Base-by-base conservation (phyloP, 257 asterid species). In the Nicotiana tomentosiformis region DNA sequence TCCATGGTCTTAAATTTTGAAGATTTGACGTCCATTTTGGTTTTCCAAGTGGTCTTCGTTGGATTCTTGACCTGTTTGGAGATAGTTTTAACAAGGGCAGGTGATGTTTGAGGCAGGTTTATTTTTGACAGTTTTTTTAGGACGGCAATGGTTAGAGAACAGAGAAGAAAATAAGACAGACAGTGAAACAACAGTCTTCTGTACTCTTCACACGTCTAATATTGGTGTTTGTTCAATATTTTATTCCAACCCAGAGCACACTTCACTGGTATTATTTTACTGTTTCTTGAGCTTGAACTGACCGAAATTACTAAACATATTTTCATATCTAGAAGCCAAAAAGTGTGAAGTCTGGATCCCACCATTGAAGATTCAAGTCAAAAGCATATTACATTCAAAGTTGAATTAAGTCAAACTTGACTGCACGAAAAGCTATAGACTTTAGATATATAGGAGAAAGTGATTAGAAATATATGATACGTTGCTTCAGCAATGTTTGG, bases 81-180 rank as follows among this genome's bases (percentile, higher is more conserved):
- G 62, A n/a, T 37, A 67, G 5, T 55, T 65, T 55, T 26, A 51
- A 78, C 81, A 15, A 32, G n/a, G 84, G 86, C 23, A 79, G 89
- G 87, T 80, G 77, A 49, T 51, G 33, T 33, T 70, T 62, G 66
- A 77, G 85, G 85, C 53, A 78, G 84, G 57, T 35, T 57, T 77
- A 57, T 66, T 62, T 65, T n/a, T 61, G 62, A 26, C 12, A 33
- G 15, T 72, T 74, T 7, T 14, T 26, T 74, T 33, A 74, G 62
- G 39, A 74, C 23, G 61, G 14, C 62, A 23, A 7, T 7, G 62
- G 39, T 23, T 39, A 74, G 51, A 74, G 43, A 74, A 49, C 64
- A 74, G 64, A 74, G 64, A 74, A 26, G 5, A 74, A 74, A 49
- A 14, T 61, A 74, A 26, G 80, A 74, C 8, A 3, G 20, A 72